A percentile compares a stretch with the other conserved stretches of the same genome.
Evolutionary conservation across 164 flowering plant species (phyloP).

Genomic region (Magnolia officinalis): DNA sequence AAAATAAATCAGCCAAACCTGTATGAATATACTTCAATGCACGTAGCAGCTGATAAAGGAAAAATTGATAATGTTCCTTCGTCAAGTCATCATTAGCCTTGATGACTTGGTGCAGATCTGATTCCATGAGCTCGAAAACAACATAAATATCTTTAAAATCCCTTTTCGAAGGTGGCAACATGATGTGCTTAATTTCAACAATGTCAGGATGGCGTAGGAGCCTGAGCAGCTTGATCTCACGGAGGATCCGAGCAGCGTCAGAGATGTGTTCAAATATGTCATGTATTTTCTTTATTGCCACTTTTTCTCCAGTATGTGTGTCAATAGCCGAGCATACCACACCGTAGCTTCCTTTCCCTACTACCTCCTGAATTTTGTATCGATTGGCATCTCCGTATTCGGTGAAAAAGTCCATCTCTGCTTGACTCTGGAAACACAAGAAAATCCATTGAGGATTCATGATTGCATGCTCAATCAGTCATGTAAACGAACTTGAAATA

Average conservation of each 20-base stretch:
- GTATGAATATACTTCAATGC: constrained; percentile 90
- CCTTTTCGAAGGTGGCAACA: constrained; percentile 84
- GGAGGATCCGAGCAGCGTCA: constrained; percentile 87
- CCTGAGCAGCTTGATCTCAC: constrained; percentile 89
- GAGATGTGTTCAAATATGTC: constrained; percentile 23
- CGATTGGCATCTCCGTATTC: constrained; percentile 22
- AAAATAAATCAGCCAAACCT: constrained; percentile 30
- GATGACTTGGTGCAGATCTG: constrained; percentile 91
- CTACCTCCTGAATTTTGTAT: constrained; percentile 20
- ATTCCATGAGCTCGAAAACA: constrained; percentile 94
- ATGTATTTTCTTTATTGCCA: constrained; percentile 24
- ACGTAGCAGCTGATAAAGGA: constrained; percentile 84
- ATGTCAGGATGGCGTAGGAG: constrained; percentile 89
- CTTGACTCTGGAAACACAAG: constrained; percentile 6
- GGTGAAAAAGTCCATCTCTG: constrained; percentile 20
- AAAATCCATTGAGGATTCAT: neutral
- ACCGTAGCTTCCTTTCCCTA: constrained; percentile 23
- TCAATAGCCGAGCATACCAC: constrained; percentile 23
- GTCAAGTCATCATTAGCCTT: constrained; percentile 93
- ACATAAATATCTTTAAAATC: constrained; percentile 88
- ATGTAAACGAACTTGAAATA: neutral
- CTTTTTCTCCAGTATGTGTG: constrained; percentile 22
- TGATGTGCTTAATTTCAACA: constrained; percentile 85
- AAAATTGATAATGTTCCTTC: constrained; percentile 81
- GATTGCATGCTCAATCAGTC: neutral